These are phyloP conservation scores for Boletus sp. DNA, from an alignment of 768 basidiomycete species.

Conservation along the genomic window DNA sequence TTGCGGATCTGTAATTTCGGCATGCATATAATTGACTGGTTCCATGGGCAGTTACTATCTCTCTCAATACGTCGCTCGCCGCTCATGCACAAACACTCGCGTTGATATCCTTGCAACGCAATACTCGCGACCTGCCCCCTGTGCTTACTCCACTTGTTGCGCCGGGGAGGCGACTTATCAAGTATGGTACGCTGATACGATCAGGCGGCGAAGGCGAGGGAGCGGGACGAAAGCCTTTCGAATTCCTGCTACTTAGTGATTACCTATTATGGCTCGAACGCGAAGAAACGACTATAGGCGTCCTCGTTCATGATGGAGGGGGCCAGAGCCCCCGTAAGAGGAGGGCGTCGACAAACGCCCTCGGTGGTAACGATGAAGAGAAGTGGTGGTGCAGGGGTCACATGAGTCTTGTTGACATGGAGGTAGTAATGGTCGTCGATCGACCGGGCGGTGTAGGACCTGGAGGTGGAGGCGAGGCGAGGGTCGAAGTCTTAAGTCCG, in stretches of 20 bases:
- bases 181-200: constrained; percentile 60
- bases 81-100: constrained; percentile 73
- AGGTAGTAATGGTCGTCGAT: constrained; percentile 55
- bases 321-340: constrained; percentile 17
- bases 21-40: constrained; percentile 5
- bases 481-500: constrained; percentile 74
- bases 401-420: constrained; percentile 67
- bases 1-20: background rate
- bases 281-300: constrained; percentile 37
- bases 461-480: constrained; percentile 41
- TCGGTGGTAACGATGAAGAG: constrained; percentile 48
- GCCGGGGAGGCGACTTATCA: constrained; percentile 78
- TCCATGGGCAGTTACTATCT: constrained; percentile 58
- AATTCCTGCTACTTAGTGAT: constrained; percentile 83
- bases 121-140: constrained; percentile 72
- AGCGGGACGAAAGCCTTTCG: constrained; percentile 39
- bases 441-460: constrained; percentile 18
- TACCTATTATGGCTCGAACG: constrained; percentile 72
- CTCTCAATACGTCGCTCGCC: constrained; percentile 76
- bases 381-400: constrained; percentile 72
- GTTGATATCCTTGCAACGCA: constrained; percentile 74
- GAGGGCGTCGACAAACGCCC: constrained; percentile 15
- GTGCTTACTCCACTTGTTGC: constrained; percentile 72
- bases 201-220: constrained; percentile 42
- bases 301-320: constrained; percentile 18